Evolutionary conservation across 768 basidiomycete species (phyloP), one percentile per base, ranked within the genome.

Genomic region (Tylopilus vinaceipallidus): DNA sequence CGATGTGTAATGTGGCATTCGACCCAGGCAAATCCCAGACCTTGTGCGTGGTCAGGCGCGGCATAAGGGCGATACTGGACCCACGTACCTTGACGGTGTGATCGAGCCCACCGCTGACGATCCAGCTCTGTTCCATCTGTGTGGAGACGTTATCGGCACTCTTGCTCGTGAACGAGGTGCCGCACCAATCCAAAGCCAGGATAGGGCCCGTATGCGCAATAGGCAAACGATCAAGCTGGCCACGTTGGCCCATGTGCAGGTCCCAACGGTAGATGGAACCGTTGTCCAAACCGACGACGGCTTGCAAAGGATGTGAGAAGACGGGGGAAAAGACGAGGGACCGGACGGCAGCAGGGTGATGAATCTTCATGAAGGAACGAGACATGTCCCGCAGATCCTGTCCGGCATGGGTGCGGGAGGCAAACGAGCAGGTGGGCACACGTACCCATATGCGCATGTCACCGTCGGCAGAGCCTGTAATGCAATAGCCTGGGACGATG

Each of bases 201-300:
- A 92, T 81, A 7, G 88, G 76, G 0, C 82, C 81, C 7, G 78
- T 74, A 67, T 92, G 90, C 0, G 90, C 89, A 6, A 89, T 79
- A 6, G 82, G 77, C 17, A 91, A 69, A 19, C 83, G 80, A 60
- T 90, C 89, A 0, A 89, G 72, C 42, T 80, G 77, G 5, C 88
- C 86, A 6, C 82, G 79, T 56, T 86, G 85, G 4, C 86, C 87
- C 80, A 85, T 84, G 57, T 81, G 78, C 45, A 91, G 70, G 59
- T 92, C 90, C 87, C 89, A 91, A 52, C 87, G 75, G 57, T 83
- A 83, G 32, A 89, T 80, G 43, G 76, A 82, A 4, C 85, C 85
- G 53, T 86, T 86, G 55, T 86, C 84, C 10, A 86, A 71, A 13
- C 85, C 85, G 0, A 80, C 80, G 17, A 86, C 69, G 4, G 84